Evolutionary conservation across 306 rosid species (phyloP).

Genomic region (Biancaea sappan): DNA sequence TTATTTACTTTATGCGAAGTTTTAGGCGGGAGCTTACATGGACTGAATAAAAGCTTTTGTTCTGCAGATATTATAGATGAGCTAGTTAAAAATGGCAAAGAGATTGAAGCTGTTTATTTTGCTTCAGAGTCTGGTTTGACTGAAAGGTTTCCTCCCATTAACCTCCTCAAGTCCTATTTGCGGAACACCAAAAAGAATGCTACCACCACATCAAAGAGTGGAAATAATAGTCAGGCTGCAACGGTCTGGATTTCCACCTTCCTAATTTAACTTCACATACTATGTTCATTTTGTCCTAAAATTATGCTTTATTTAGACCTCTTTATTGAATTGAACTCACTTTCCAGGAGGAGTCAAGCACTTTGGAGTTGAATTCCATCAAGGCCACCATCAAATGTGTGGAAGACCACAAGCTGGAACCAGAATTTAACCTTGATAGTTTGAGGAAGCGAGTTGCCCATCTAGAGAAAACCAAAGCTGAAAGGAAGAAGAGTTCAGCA

Average conservation of each 20-base stretch:
- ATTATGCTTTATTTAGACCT: conserved; percentile 2
- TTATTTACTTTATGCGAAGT: background rate
- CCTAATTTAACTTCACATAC: conserved; percentile 9
- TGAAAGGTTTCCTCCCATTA: conserved; percentile 59
- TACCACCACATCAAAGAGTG: conserved; percentile 42
- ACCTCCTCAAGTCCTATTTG: conserved; percentile 64
- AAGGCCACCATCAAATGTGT: conserved; percentile 74
- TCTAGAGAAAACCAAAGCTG: conserved; percentile 64
- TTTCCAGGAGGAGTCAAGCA: conserved; percentile 68
- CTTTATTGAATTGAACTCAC: conserved; percentile 30
- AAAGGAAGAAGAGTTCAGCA: conserved; percentile 59
- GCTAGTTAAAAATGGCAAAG: conserved; percentile 69
- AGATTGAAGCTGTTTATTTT: conserved; percentile 85
- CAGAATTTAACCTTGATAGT: conserved; percentile 61
- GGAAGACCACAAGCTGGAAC: conserved; percentile 85
- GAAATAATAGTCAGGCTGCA: conserved; percentile 62
- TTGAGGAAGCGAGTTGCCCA: conserved; percentile 56
- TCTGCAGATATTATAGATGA: conserved; percentile 76
- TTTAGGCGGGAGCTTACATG: conserved; percentile 1
- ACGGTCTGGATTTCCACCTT: conserved; percentile 44
- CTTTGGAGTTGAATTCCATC: conserved; percentile 61
- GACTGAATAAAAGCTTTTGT: conserved; percentile 21
- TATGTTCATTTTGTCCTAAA: conserved; percentile 3
- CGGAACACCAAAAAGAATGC: conserved; percentile 61
- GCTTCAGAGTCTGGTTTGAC: conserved; percentile 83